phyloP scores from a whole-genome alignment of 208 protist species.

The Acanthamoeba royreba region DNA sequence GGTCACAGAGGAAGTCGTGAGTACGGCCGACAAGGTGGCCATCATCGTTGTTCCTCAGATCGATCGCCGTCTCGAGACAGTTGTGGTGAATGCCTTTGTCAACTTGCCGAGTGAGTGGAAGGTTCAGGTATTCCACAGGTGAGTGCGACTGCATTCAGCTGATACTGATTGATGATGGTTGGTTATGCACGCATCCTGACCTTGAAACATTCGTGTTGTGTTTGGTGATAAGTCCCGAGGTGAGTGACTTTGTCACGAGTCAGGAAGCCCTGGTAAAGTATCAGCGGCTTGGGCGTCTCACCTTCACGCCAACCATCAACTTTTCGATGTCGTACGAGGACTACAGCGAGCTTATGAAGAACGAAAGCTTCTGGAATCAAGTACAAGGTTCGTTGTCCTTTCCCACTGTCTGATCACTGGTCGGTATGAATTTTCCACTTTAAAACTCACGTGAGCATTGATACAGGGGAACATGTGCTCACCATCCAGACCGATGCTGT shows the following conservation, averaged over 20 bases:
- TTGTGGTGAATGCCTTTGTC: neutral
- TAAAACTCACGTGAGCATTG: neutral
- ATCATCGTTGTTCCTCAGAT: neutral
- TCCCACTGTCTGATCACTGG: neutral
- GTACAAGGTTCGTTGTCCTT: neutral
- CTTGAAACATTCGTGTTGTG: neutral
- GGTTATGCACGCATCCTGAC: too few relatives aligned
- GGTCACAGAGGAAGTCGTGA: too few relatives aligned
- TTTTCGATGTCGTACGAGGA: neutral
- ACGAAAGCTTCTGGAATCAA: neutral
- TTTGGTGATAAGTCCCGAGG: neutral
- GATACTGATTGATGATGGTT: neutral
- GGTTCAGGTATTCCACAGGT: neutral
- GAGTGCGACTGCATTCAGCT: neutral
- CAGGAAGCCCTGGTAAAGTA: neutral
- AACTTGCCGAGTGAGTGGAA: neutral
- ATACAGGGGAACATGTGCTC: neutral
- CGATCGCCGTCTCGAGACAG: neutral
- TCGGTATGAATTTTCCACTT: neutral
- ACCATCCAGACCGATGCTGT: neutral
- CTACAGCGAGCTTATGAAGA: neutral
- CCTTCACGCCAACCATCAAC: neutral
- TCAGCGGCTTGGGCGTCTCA: neutral
- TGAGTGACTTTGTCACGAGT: neutral
- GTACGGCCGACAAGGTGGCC: neutral